phyloP scores from a whole-genome alignment of 2,329 filamentous ascomycete genomes.

The Phyllosticta paracitricarpa region DNA sequence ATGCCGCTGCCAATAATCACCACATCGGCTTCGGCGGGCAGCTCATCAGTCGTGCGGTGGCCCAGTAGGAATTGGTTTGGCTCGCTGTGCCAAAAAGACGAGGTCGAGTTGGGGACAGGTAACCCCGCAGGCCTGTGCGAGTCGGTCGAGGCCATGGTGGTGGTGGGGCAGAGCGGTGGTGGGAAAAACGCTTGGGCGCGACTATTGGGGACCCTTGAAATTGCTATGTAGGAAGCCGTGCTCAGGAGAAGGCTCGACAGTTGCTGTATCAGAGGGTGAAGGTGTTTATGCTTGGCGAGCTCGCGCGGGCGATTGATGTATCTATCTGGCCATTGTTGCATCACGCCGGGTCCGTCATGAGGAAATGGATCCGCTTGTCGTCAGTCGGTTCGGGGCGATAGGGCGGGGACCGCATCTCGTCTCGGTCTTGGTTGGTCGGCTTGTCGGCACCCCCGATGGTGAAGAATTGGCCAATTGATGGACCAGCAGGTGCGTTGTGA shows the following conservation, averaged over 20 bases:
- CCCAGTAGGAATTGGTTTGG: constrained; percentile 54
- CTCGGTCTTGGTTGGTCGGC: not conserved
- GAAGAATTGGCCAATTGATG: not conserved
- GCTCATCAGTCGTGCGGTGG: constrained; percentile 54
- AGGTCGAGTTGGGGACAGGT: constrained; percentile 50
- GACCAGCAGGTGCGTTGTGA: not conserved
- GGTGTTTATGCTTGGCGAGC: not conserved
- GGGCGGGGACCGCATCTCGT: not conserved
- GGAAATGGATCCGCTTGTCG: not conserved
- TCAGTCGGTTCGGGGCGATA: not conserved
- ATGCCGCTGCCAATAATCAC: constrained; percentile 69
- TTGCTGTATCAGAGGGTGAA: not conserved
- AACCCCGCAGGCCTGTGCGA: constrained; percentile 30
- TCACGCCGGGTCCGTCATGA: not conserved
- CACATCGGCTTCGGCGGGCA: constrained; percentile 54
- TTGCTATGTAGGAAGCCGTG: not conserved
- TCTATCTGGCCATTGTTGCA: no score
- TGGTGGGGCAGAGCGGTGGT: not conserved
- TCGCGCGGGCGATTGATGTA: not conserved
- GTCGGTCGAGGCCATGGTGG: constrained; percentile 2
- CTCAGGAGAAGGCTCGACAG: not conserved
- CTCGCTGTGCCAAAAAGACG: constrained; percentile 65
- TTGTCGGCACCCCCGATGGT: not conserved
- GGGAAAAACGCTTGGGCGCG: not conserved
- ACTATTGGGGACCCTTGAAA: not conserved